phyloP scores from a whole-genome alignment of 768 basidiomycete genomes.

The Trametes cinnabarina region DNA sequence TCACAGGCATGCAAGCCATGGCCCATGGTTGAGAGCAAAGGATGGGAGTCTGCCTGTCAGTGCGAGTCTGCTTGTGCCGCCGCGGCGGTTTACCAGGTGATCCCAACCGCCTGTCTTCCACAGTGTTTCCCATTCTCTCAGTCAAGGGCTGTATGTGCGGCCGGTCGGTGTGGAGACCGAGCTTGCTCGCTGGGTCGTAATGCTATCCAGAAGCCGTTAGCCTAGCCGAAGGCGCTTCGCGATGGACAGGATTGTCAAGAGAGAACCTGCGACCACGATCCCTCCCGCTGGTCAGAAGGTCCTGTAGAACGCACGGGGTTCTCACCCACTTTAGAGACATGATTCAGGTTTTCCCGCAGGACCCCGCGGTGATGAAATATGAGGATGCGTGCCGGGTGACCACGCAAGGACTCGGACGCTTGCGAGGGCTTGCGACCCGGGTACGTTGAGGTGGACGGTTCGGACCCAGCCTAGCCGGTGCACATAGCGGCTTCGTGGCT shows the following conservation, averaged over 20 bases:
- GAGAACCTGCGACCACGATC: neutral
- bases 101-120: neutral
- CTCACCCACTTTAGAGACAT: neutral
- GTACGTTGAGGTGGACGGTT: neutral
- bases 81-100: neutral
- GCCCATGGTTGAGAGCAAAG: neutral
- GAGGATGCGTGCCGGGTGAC: neutral
- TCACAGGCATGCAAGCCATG: neutral
- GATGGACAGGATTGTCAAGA: constrained; percentile 8
- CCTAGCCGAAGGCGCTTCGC: constrained; percentile 4
- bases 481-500: constrained; percentile 10
- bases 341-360: neutral
- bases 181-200: constrained; percentile 7
- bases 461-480: constrained; percentile 8
- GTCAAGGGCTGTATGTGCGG: neutral
- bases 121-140: neutral
- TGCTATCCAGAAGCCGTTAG: constrained; percentile 11
- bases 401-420: constrained; percentile 3
- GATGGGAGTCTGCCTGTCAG: neutral
- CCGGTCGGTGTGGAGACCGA: neutral
- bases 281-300: neutral
- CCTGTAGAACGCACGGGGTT: constrained; percentile 11
- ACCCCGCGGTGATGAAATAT: neutral
- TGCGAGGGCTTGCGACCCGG: constrained; percentile 1
- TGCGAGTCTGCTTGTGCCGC: no score